These are phyloP conservation scores for Hyphopichia pseudoburtonii DNA, from an alignment of 1,139 yeast species.

Conservation along the genomic window DNA sequence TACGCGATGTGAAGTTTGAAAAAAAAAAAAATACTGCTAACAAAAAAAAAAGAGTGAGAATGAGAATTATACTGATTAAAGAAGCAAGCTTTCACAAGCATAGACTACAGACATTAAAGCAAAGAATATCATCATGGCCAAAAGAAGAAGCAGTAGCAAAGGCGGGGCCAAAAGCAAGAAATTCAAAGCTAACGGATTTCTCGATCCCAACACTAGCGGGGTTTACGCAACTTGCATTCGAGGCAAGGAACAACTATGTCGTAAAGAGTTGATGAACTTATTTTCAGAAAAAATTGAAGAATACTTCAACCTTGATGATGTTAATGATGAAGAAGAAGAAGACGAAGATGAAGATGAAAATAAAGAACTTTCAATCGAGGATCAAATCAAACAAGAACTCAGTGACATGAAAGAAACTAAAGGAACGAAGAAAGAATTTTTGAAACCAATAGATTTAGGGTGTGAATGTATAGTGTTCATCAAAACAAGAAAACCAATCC, in stretches of 20 bases:
- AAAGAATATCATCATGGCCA: slow-evolving; percentile 26
- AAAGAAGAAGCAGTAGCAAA: slow-evolving; percentile 17
- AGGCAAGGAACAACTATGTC: slow-evolving; percentile 73
- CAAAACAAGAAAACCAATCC: slow-evolving; percentile 74
- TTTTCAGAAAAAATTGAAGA: slow-evolving; percentile 57
- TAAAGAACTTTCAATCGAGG: slow-evolving; percentile 64
- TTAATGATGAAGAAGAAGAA: slow-evolving; percentile 30
- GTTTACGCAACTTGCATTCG: slow-evolving; percentile 83
- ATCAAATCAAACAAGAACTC: slow-evolving; percentile 69
- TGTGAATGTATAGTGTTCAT: slow-evolving; percentile 87
- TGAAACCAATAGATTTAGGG: slow-evolving; percentile 66
- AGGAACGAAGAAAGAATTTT: slow-evolving; percentile 44
- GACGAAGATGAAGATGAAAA: slow-evolving; percentile 27
- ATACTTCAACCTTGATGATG: slow-evolving; percentile 42
- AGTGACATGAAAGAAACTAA: slow-evolving; percentile 50
- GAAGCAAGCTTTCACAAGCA: too few species aligned
- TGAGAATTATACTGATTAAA: too few species aligned
- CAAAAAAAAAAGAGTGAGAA: too few species aligned
- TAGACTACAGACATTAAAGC: too few species aligned
- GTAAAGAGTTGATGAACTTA: slow-evolving; percentile 66
- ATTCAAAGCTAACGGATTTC: slow-evolving; percentile 48
- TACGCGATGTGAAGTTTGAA: too few species aligned
- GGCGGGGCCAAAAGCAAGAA: slow-evolving; percentile 28
- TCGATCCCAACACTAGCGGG: slow-evolving; percentile 83
- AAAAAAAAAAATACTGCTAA: too few species aligned